A percentile compares a stretch with the other conserved stretches of the same genome.
Evolutionary conservation across 2,329 filamentous ascomycete genomes (phyloP).

Genomic region (Alternaria brassicicola): DNA sequence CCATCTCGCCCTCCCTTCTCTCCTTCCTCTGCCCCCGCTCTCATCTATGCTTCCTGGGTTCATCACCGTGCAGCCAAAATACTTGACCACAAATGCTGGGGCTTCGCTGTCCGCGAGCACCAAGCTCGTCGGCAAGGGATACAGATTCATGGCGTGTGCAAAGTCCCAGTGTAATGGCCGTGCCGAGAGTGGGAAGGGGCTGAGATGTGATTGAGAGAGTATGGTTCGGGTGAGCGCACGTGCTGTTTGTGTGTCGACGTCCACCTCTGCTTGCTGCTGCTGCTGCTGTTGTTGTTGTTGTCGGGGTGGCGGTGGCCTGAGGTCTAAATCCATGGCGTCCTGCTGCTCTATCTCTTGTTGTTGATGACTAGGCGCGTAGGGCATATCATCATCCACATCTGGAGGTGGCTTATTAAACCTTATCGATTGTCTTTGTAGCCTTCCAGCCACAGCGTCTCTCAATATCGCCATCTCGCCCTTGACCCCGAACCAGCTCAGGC

Average conservation of each 20-base stretch:
- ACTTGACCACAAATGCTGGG: conserved; percentile 83
- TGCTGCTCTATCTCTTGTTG: conserved; percentile 18
- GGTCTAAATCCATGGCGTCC: conserved; percentile 56
- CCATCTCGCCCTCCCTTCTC: conserved; percentile 74
- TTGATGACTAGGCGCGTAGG: conserved; percentile 22
- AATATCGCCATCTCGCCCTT: conserved; percentile 86
- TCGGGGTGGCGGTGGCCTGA: conserved; percentile 18
- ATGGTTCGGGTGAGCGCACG: conserved; percentile 87
- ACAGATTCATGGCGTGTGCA: conserved; percentile 75
- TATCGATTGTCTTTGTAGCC: conserved; percentile 78
- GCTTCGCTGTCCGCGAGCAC: conserved; percentile 82
- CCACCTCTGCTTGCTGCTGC: conserved; percentile 29
- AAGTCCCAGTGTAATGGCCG: conserved; percentile 93
- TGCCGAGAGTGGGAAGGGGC: conserved; percentile 79
- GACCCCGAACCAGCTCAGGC: conserved; percentile 84
- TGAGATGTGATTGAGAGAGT: conserved; percentile 86
- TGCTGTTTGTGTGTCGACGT: conserved; percentile 57
- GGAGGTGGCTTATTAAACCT: conserved; percentile 64
- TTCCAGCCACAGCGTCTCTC: conserved; percentile 81
- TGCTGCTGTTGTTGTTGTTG: conserved; percentile 1
- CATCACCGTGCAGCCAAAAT: conserved; percentile 94
- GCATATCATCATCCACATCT: conserved; percentile 38
- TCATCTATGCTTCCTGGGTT: conserved; percentile 80
- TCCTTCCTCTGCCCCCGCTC: conserved; percentile 64
- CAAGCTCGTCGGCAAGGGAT: conserved; percentile 84